These are phyloP conservation scores for Lentinula sp. DNA, from an alignment of 768 basidiomycete species.

Conservation along the genomic window DNA sequence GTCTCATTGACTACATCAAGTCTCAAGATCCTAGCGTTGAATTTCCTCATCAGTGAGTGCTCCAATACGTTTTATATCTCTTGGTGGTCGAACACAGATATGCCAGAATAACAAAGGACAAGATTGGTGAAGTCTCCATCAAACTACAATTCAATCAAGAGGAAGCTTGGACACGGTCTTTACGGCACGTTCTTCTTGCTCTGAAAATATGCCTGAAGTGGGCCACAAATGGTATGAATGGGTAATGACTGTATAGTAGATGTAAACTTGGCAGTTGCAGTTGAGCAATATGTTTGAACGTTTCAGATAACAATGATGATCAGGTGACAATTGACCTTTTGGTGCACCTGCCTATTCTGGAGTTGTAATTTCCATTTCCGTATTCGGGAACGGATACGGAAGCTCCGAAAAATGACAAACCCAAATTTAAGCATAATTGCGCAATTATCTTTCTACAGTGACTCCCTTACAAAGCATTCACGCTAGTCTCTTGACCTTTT, in stretches of 20 bases:
- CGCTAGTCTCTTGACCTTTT: background rate
- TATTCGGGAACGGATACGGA: background rate
- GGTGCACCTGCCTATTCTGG: background rate
- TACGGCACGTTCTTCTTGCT: conserved; percentile 86
- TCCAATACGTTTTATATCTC: background rate
- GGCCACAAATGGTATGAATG: conserved; percentile 73
- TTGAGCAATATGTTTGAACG: no score
- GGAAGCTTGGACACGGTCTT: conserved; percentile 91
- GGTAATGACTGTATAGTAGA: conserved; percentile 29
- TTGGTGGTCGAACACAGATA: conserved; percentile 6
- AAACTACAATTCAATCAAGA: conserved; percentile 94
- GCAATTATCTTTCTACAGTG: conserved; percentile 1
- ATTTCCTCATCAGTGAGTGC: conserved; percentile 79
- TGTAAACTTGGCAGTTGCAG: no score
- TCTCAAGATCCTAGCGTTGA: conserved; percentile 66
- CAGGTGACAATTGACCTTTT: no score
- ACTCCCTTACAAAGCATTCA: background rate
- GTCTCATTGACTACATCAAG: conserved; percentile 83
- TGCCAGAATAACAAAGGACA: conserved; percentile 81
- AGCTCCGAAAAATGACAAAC: conserved; percentile 7
- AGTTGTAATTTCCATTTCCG: background rate
- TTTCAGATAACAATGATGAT: background rate
- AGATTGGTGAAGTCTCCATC: conserved; percentile 92
- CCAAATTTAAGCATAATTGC: conserved; percentile 6
- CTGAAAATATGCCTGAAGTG: conserved; percentile 86